These are phyloP conservation scores for Saccharomycopsis olivae DNA, from an alignment of 805 yeast species.

Conservation along the genomic window DNA sequence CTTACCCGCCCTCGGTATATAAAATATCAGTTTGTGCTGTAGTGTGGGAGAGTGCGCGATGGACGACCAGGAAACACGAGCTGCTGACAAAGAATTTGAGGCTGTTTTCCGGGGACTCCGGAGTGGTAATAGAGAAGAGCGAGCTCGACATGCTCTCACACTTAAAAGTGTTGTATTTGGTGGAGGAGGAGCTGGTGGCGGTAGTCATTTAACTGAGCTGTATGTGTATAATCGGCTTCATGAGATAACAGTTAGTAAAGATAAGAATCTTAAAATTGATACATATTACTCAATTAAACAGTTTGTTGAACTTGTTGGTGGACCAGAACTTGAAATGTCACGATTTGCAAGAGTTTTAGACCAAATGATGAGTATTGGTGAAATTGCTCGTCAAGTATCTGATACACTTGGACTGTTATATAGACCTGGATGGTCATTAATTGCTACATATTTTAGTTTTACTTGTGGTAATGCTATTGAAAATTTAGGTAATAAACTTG, in stretches of 20 bases:
- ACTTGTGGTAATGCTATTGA: slow-evolving; percentile 16
- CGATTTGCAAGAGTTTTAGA: slow-evolving; percentile 14
- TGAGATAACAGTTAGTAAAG: slow-evolving; percentile 12
- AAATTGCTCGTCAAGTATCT: slow-evolving; percentile 14
- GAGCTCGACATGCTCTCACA: slow-evolving; percentile 11
- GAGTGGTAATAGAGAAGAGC: slow-evolving; percentile 12
- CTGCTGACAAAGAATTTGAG: slow-evolving; percentile 13
- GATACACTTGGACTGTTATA: slow-evolving; percentile 15
- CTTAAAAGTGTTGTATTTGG: slow-evolving; percentile 14
- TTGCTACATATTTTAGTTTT: slow-evolving; percentile 13
- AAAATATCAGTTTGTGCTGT: too few species aligned
- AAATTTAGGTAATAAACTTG: slow-evolving; percentile 12
- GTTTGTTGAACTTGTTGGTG: slow-evolving; percentile 13
- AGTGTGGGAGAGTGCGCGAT: too few species aligned
- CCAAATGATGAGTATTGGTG: slow-evolving; percentile 10
- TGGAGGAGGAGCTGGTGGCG: slow-evolving; percentile 9
- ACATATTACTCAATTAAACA: slow-evolving; percentile 12
- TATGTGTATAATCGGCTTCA: slow-evolving; percentile 14
- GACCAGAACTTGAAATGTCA: slow-evolving; percentile 15
- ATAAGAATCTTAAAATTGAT: slow-evolving; percentile 10
- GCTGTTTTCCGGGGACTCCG: slow-evolving; percentile 13
- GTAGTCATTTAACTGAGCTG: slow-evolving; percentile 7
- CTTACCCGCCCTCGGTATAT: too few species aligned
- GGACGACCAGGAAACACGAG: too few species aligned
- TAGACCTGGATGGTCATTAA: slow-evolving; percentile 16